Base-by-base conservation (phyloP, 805 yeast genomes). In the Brettanomyces nanus region DNA sequence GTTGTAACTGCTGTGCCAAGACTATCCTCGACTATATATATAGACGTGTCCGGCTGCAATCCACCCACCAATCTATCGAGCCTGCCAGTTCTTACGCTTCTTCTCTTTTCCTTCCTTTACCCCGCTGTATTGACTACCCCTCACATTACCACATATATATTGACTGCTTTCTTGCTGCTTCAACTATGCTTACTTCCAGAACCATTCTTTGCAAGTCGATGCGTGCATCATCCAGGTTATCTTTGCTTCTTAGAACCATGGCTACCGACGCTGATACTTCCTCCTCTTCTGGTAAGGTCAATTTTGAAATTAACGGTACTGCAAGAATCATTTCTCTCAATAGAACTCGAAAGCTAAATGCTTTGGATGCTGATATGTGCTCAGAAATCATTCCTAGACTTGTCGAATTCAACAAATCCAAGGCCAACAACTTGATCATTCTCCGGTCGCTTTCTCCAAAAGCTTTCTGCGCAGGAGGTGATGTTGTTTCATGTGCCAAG, bases 381-480 rank as follows among this genome's bases (percentile, higher is more conserved):
- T 56, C 68, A 25, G 69, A 75, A 48, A 78, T 90, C 43, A 65
- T 73, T 27, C 86, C 92, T 18, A 73, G 95, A 28, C 63, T 87
- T 43, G 56, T 70, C 33, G 96, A 89, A 57, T 87, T 80, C 61
- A 67, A 85, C 36, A 82, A 83, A 53, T 75, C 86, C 15, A 69
- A 69, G 33, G 63, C 74, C 15, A 77, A 80, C 41, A 75, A 79
- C 45, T 53, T 85, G 39, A 63, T 90, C 28, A 67, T 92, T 31
- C 65, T 90, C 44, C 78, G 76, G 40, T 80, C 90, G 23, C 67
- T 60, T 44, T 61, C 71, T n/a, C 75, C 76, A 19, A 77, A 75
- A 54, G 79, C 95, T 2, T 77, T 90, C 43, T 86, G 97, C 61
- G 95, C 97, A 23, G 98, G 98, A 35, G 98, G 97, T 21, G 98